Evolutionary conservation across 257 asterid genomes (phyloP).

Genomic region (Lithospermum erythrorhizon): DNA sequence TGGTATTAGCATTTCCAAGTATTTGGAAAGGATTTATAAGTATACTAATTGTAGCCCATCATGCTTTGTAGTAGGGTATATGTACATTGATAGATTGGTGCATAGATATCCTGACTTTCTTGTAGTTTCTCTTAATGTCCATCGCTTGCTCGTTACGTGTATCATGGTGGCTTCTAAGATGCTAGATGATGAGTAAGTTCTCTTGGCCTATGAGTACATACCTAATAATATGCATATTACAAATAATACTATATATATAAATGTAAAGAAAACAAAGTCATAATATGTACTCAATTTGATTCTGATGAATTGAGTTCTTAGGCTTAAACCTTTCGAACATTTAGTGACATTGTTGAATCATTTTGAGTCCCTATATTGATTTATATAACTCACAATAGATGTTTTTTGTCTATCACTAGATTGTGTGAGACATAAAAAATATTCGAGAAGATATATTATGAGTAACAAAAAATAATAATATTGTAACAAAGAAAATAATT

Average conservation of each 20-base stretch:
- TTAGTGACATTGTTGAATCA: not conserved
- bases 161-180: slow-evolving; percentile 89
- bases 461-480: not conserved
- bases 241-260: too few relatives aligned
- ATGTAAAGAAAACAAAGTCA: too few relatives aligned
- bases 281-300: too few relatives aligned
- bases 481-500: not conserved
- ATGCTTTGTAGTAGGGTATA: slow-evolving; percentile 76
- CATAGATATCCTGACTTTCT: slow-evolving; percentile 69
- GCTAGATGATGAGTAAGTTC: slow-evolving; percentile 71
- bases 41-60: slow-evolving; percentile 77
- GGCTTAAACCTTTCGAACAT: too few relatives aligned
- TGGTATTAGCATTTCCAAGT: slow-evolving; percentile 51
- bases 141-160: slow-evolving; percentile 56
- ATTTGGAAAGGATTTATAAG: slow-evolving; percentile 73
- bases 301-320: too few relatives aligned
- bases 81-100: slow-evolving; percentile 61
- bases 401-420: not conserved
- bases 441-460: not conserved
- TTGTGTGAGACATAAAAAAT: not conserved
- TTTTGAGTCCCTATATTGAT: not conserved
- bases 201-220: not conserved
- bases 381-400: not conserved
- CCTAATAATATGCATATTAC: not conserved
- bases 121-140: slow-evolving; percentile 69